Evolutionary conservation across 1,284 basidiomycete species (phyloP).

Genomic region (Ceratobasidium theobromae): DNA sequence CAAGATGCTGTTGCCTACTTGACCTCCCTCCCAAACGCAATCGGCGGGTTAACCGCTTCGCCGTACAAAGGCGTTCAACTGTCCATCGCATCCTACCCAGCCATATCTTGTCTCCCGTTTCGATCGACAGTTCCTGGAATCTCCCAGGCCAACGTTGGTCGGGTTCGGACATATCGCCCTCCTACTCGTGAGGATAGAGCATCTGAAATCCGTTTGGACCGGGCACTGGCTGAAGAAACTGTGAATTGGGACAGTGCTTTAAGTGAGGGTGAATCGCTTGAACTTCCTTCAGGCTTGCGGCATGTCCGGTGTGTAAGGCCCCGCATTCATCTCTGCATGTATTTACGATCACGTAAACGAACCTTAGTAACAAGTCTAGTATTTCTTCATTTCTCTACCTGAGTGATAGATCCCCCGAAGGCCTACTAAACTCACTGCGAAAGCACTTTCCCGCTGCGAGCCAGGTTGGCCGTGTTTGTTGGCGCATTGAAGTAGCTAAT

Average conservation of each 20-base stretch:
- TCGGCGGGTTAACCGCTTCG: background rate
- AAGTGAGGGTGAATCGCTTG: constrained; percentile 42
- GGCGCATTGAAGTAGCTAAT: background rate
- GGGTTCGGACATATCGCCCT: constrained; percentile 52
- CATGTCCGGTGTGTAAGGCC: constrained; percentile 44
- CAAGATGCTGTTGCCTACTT: constrained; percentile 8
- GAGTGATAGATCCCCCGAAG: constrained; percentile 63
- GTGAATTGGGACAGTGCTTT: constrained; percentile 59
- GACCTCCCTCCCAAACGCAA: constrained; percentile 6
- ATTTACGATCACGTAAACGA: background rate
- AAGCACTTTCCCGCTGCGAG: constrained; percentile 51
- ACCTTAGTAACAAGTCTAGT: constrained; percentile 43
- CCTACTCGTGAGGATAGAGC: constrained; percentile 44
- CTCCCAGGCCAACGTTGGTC: constrained; percentile 60
- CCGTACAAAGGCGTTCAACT: constrained; percentile 9
- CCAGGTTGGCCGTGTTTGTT: constrained; percentile 49
- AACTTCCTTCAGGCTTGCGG: constrained; percentile 47
- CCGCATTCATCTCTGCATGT: background rate
- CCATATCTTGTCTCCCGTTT: constrained; percentile 47
- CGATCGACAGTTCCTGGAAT: constrained; percentile 61
- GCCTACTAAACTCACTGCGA: constrained; percentile 55
- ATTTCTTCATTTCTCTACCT: constrained; percentile 60
- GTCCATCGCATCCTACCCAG: constrained; percentile 8
- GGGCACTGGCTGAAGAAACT: constrained; percentile 34
- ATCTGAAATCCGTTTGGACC: constrained; percentile 12